Evolutionary conservation across 495 filamentous ascomycete species (phyloP).

Genomic region (Trichoderma orchidacearum): DNA sequence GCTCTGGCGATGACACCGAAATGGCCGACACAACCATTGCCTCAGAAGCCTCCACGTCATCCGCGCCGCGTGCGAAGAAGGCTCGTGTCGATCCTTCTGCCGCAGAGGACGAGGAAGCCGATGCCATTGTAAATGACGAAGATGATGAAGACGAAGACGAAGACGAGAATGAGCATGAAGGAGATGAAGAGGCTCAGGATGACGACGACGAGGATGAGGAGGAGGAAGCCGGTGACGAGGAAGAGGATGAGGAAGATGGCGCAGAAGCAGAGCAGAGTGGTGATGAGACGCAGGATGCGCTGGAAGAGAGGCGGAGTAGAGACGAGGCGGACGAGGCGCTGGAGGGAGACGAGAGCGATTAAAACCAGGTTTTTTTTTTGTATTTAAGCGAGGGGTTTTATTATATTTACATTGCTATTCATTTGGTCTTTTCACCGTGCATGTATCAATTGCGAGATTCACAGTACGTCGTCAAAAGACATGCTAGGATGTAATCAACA

Average conservation of each 20-base stretch:
- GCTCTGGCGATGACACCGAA: slow-evolving; percentile 12
- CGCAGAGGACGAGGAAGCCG: slow-evolving; percentile 30
- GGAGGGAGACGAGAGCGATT: slow-evolving; percentile 46
- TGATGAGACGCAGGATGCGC: slow-evolving; percentile 19
- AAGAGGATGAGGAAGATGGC: slow-evolving; percentile 25
- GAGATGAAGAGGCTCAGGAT: slow-evolving; percentile 38
- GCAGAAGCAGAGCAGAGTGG: slow-evolving; percentile 26
- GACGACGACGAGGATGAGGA: slow-evolving; percentile 34
- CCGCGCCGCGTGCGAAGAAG: slow-evolving; percentile 2
- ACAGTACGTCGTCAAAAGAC: too few relatives aligned
- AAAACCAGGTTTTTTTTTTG: not conserved
- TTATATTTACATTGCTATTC: too few relatives aligned
- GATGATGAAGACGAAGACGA: slow-evolving; percentile 14
- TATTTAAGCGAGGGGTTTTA: not conserved
- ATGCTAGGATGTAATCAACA: too few relatives aligned
- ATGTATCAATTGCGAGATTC: too few relatives aligned
- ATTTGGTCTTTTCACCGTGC: too few relatives aligned
- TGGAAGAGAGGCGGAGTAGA: slow-evolving; percentile 24
- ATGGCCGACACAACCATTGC: slow-evolving; percentile 6
- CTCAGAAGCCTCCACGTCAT: not conserved
- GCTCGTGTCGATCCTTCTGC: slow-evolving; percentile 4
- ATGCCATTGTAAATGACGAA: slow-evolving; percentile 12
- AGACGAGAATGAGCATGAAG: slow-evolving; percentile 36
- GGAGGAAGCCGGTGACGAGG: slow-evolving; percentile 33
- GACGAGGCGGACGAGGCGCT: slow-evolving; percentile 48